These are phyloP conservation scores for Leptomonas seymouri DNA, from an alignment of 208 protist genomes.

Conservation along the genomic window DNA sequence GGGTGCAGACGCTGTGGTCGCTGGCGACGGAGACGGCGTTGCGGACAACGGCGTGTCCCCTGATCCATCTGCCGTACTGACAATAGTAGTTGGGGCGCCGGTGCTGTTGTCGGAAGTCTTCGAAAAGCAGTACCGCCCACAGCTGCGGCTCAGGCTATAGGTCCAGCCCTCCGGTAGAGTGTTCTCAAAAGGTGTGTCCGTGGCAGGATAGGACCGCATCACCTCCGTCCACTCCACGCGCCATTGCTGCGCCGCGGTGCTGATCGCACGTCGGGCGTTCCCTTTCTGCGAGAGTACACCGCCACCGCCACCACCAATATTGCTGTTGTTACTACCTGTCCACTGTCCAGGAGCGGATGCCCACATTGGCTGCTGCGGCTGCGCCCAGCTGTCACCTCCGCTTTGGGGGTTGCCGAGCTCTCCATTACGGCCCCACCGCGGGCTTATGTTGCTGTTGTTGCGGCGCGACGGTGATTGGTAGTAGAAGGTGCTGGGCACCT, in stretches of 20 bases:
- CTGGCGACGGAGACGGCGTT: background rate
- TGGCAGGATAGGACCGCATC: slow-evolving; percentile 61
- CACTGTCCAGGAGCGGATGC: slow-evolving; percentile 5
- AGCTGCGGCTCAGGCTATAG: slow-evolving; percentile 44
- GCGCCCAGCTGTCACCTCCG: background rate
- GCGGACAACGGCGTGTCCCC: background rate
- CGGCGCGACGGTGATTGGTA: slow-evolving; percentile 29
- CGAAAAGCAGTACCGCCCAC: slow-evolving; percentile 84
- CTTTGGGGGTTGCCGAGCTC: background rate
- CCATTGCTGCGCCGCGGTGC: slow-evolving; percentile 43
- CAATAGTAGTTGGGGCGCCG: background rate
- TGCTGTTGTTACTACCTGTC: background rate
- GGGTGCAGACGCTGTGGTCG: slow-evolving; percentile 20
- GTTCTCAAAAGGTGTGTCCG: slow-evolving; percentile 46
- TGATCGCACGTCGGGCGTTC: background rate
- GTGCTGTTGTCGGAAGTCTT: background rate
- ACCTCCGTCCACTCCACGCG: slow-evolving; percentile 53
- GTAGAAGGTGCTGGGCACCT: slow-evolving; percentile 26
- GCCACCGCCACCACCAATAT: slow-evolving; percentile 1
- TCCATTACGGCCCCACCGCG: slow-evolving; percentile 8
- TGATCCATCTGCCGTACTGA: background rate
- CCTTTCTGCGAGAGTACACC: background rate
- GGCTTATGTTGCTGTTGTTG: background rate
- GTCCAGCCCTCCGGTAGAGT: slow-evolving; percentile 74
- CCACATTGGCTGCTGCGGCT: slow-evolving; percentile 8